These are phyloP conservation scores for Plasmodium gallinaceum DNA, from an alignment of 169 alveolate species.

Conservation along the genomic window DNA sequence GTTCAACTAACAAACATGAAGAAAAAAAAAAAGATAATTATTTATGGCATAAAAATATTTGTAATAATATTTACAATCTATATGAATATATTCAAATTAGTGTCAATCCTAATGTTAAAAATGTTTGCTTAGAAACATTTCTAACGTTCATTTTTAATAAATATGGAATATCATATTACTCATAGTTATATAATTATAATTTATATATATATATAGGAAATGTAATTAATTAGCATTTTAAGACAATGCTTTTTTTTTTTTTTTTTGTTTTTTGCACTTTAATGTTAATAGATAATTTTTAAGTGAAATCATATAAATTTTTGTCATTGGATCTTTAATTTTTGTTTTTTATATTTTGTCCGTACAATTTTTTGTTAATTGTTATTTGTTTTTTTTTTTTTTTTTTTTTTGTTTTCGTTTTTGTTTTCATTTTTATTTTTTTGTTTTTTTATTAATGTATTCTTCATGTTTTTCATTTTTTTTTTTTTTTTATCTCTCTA, in stretches of 20 bases:
- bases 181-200: not conserved
- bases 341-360: too few species aligned
- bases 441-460: too few species aligned
- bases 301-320: too few species aligned
- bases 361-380: too few species aligned
- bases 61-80: constrained; percentile 63
- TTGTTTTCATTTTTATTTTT: too few species aligned
- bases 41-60: constrained; percentile 72
- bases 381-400: too few species aligned
- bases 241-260: constrained; percentile 14
- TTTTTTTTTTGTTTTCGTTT: too few species aligned
- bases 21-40: constrained; percentile 45
- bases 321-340: too few species aligned
- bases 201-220: not conserved
- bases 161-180: constrained; percentile 52
- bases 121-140: constrained; percentile 74
- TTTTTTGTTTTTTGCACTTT: too few species aligned
- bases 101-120: constrained; percentile 61
- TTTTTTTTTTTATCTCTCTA: too few species aligned
- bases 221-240: constrained; percentile 30
- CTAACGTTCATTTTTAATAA: constrained; percentile 66
- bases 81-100: constrained; percentile 75
- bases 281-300: too few species aligned
- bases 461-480: too few species aligned
- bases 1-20: constrained; percentile 7